Evolutionary conservation across 2,329 filamentous ascomycete species (phyloP).

Genomic region (Fusarium tricinctum): DNA sequence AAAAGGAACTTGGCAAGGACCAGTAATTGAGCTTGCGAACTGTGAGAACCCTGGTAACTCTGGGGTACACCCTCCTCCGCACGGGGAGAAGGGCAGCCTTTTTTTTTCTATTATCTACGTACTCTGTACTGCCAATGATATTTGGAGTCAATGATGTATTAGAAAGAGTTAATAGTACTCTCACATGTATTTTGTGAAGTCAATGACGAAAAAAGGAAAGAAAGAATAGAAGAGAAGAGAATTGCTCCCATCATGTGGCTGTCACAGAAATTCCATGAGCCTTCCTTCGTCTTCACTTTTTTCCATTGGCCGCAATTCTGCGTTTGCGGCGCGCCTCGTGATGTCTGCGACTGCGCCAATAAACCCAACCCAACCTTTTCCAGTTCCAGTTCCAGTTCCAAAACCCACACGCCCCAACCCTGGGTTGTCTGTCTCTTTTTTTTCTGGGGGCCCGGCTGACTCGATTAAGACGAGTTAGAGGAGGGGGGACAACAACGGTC

Average conservation of each 20-base stretch:
- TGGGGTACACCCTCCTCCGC: conserved; percentile 40
- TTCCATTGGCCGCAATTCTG: conserved; percentile 43
- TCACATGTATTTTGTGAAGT: background rate
- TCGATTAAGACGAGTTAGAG: conserved; percentile 35
- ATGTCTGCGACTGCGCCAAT: conserved; percentile 29
- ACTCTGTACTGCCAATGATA: too few relatives aligned
- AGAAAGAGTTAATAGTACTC: background rate
- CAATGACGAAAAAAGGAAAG: conserved; percentile 14
- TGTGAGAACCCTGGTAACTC: conserved; percentile 34
- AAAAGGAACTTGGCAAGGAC: conserved; percentile 33
- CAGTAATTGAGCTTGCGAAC: conserved; percentile 35
- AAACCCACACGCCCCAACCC: conserved; percentile 23
- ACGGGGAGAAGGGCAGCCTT: conserved; percentile 11
- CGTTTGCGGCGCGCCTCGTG: conserved; percentile 46
- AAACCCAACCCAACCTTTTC: conserved; percentile 28
- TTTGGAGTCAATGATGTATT: background rate
- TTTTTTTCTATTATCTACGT: background rate
- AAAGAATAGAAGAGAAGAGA: background rate
- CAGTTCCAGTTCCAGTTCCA: conserved; percentile 10
- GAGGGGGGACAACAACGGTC: background rate
- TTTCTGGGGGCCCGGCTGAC: conserved; percentile 21
- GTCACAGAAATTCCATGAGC: background rate
- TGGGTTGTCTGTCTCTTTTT: background rate
- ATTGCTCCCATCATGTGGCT: background rate
- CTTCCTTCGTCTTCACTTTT: background rate